phyloP scores from a whole-genome alignment of 2,329 filamentous ascomycete species.

The Verticillium nubilum region DNA sequence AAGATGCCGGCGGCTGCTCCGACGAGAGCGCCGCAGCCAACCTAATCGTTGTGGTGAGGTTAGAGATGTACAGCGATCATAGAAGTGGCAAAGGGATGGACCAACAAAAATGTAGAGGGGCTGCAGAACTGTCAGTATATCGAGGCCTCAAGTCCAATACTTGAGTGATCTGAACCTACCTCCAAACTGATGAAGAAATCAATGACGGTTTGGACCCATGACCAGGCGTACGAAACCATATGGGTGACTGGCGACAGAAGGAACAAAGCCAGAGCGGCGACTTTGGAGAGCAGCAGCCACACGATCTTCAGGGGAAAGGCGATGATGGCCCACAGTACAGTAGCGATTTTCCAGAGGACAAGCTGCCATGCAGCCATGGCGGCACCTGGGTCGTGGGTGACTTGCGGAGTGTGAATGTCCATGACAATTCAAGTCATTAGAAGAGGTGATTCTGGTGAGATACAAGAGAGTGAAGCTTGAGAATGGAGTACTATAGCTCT shows the following conservation, averaged over 20 bases:
- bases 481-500: not conserved
- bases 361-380: not conserved
- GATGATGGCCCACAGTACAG: conserved; percentile 1
- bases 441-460: not conserved
- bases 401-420: not conserved
- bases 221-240: conserved; percentile 21
- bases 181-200: conserved; percentile 26
- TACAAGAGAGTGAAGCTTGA: not conserved
- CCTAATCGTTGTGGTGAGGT: conserved; percentile 20
- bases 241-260: conserved; percentile 31
- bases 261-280: not conserved
- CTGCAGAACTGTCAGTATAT: conserved; percentile 15
- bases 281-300: conserved; percentile 21
- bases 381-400: not conserved
- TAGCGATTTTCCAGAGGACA: not conserved
- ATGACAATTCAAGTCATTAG: not conserved
- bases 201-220: conserved; percentile 15
- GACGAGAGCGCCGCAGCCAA: conserved; percentile 62
- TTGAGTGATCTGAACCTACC: conserved; percentile 19
- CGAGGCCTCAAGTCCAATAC: not conserved
- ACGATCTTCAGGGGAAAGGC: conserved; percentile 24
- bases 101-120: conserved; percentile 38
- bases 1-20: conserved; percentile 59
- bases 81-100: not conserved
- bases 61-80: conserved; percentile 18